Conservation (phyloP, 2,329 filamentous ascomycete species). For the Hirsutella thompsonii region DNA sequence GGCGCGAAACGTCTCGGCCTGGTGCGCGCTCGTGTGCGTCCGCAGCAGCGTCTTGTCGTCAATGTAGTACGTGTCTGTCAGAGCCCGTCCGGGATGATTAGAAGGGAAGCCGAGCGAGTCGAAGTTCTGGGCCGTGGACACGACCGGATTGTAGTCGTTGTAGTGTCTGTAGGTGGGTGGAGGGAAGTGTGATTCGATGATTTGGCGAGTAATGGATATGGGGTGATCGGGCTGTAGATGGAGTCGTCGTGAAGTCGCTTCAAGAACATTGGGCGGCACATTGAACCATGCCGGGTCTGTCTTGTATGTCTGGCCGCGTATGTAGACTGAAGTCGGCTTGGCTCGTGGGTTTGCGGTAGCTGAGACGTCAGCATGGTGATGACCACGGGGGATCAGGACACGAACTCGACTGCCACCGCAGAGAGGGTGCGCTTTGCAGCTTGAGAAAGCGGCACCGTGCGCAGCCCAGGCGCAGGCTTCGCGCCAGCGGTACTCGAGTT, state of each 20-base stretch:
- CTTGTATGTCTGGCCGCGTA: slow-evolving; percentile 51
- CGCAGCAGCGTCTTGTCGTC: slow-evolving; percentile 73
- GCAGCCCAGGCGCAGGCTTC: no score
- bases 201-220: slow-evolving; percentile 74
- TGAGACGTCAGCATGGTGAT: not conserved
- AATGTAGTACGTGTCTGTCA: slow-evolving; percentile 91
- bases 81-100: slow-evolving; percentile 77
- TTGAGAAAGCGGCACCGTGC: not conserved
- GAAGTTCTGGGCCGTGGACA: slow-evolving; percentile 80
- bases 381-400: not conserved
- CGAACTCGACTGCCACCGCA: not conserved
- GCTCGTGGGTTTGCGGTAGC: not conserved
- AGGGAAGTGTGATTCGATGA: slow-evolving; percentile 85
- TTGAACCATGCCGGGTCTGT: slow-evolving; percentile 77
- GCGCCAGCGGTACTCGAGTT: no score
- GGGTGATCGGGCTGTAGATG: slow-evolving; percentile 89
- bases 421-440: not conserved
- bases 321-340: slow-evolving; percentile 27
- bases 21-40: slow-evolving; percentile 91
- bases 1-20: slow-evolving; percentile 66
- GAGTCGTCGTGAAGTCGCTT: slow-evolving; percentile 62
- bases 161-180: slow-evolving; percentile 59
- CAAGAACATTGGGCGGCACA: slow-evolving; percentile 60
- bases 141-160: slow-evolving; percentile 70
- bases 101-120: slow-evolving; percentile 86